Evolutionary conservation across 441 rosid species (phyloP).

Genomic region (Pelargonium cotyledonis): DNA sequence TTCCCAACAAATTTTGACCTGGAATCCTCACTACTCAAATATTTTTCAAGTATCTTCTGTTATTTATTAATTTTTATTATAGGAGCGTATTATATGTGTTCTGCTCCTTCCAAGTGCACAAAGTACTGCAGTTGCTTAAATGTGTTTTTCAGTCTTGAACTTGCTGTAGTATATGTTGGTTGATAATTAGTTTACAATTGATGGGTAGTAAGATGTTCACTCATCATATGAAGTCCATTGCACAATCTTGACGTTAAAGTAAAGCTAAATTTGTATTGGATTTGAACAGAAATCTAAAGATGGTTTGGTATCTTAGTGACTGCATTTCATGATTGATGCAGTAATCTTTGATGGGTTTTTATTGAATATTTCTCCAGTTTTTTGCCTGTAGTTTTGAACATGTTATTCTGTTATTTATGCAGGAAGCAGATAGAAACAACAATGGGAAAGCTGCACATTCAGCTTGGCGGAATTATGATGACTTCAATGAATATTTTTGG

Average conservation of each 20-base stretch:
- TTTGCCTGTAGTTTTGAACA: constrained; percentile 7
- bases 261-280: no score
- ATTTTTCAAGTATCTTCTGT: not conserved
- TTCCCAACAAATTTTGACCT: no score
- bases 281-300: no score
- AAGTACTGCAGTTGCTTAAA: not conserved
- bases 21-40: not conserved
- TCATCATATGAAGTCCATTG: not conserved
- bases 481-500: not conserved
- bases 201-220: not conserved
- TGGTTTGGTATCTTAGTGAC: no score
- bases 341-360: constrained; percentile 1
- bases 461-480: constrained; percentile 5
- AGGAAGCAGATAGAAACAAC: constrained; percentile 77
- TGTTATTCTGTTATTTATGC: constrained; percentile 16
- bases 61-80: not conserved
- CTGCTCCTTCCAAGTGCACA: not conserved
- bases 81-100: no score
- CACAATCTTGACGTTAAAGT: not conserved
- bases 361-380: constrained; percentile 4
- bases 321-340: no score
- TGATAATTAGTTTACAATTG: not conserved
- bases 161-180: not conserved
- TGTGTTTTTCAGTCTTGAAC: not conserved
- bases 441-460: constrained; percentile 2